Evolutionary conservation across 1,139 yeast genomes (phyloP).

Genomic region (Geotrichum reessii): DNA sequence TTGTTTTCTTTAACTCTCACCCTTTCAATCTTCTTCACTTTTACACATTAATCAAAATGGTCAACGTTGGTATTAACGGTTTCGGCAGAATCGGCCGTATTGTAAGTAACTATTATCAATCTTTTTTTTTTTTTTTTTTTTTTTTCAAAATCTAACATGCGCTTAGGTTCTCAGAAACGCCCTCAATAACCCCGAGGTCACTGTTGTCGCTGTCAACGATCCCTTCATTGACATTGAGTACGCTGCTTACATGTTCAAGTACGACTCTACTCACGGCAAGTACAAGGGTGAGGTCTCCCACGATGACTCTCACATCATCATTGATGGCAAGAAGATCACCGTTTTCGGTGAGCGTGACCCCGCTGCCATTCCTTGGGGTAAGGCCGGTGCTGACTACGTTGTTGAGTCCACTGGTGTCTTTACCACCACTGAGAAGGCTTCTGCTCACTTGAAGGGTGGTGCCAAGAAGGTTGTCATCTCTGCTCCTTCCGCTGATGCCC

Average conservation of each 20-base stretch:
- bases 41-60: slow-evolving; percentile 30
- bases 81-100: slow-evolving; percentile 88
- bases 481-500: slow-evolving; percentile 84
- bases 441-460: slow-evolving; percentile 76
- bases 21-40: background rate
- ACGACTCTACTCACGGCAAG: slow-evolving; percentile 80
- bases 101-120: slow-evolving; percentile 26
- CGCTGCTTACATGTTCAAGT: slow-evolving; percentile 85
- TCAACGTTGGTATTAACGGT: slow-evolving; percentile 72
- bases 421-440: slow-evolving; percentile 73
- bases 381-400: slow-evolving; percentile 68
- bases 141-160: background rate
- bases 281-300: slow-evolving; percentile 62
- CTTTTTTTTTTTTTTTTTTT: background rate
- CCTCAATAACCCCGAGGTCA: slow-evolving; percentile 58
- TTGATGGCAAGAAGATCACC: slow-evolving; percentile 63
- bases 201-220: slow-evolving; percentile 76
- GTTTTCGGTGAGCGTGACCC: slow-evolving; percentile 79
- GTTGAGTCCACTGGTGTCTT: slow-evolving; percentile 88
- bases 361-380: slow-evolving; percentile 76
- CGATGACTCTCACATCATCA: slow-evolving; percentile 52
- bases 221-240: slow-evolving; percentile 79
- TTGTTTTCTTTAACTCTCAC: background rate
- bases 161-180: slow-evolving; percentile 60
- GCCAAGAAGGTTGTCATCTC: slow-evolving; percentile 87